phyloP scores from a whole-genome alignment of 1,284 basidiomycete genomes.

The Peniophora sp. region DNA sequence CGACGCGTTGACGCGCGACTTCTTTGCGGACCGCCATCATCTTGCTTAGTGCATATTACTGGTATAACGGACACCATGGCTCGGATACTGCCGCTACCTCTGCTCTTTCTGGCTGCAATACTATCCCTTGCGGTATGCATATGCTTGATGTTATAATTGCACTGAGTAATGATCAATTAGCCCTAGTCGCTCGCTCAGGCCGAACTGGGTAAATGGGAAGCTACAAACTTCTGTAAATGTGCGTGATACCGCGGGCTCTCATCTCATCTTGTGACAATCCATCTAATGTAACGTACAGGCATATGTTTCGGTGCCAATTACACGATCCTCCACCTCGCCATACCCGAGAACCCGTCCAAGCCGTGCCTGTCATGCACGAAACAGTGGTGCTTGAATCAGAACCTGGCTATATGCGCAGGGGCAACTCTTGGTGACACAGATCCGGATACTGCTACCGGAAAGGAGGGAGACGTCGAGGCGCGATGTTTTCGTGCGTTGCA shows the following conservation, averaged over 20 bases:
- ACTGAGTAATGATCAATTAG: constrained; percentile 1
- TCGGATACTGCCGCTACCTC: neutral
- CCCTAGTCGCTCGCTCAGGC: constrained; percentile 36
- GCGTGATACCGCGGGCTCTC: too few relatives aligned
- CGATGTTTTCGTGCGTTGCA: constrained; percentile 93
- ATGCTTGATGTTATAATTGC: neutral
- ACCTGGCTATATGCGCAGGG: constrained; percentile 78
- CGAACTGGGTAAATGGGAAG: constrained; percentile 62
- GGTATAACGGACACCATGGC: neutral
- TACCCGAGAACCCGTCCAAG: constrained; percentile 77
- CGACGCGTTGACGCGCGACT: neutral
- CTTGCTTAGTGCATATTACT: too few relatives aligned
- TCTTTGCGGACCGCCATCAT: neutral
- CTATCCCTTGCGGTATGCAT: constrained; percentile 1
- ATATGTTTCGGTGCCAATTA: constrained; percentile 88
- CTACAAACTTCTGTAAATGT: constrained; percentile 82
- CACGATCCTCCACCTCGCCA: constrained; percentile 76
- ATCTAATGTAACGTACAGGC: constrained; percentile 37
- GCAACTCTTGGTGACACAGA: constrained; percentile 82
- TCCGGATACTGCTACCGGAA: constrained; percentile 90
- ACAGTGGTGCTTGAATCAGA: constrained; percentile 93
- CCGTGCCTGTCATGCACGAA: constrained; percentile 91
- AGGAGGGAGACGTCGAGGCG: constrained; percentile 92
- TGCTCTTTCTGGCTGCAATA: neutral
- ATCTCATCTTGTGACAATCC: too few relatives aligned